phyloP scores from a whole-genome alignment of 2,329 filamentous ascomycete species.

The Purpureocillium lavendulum region DNA sequence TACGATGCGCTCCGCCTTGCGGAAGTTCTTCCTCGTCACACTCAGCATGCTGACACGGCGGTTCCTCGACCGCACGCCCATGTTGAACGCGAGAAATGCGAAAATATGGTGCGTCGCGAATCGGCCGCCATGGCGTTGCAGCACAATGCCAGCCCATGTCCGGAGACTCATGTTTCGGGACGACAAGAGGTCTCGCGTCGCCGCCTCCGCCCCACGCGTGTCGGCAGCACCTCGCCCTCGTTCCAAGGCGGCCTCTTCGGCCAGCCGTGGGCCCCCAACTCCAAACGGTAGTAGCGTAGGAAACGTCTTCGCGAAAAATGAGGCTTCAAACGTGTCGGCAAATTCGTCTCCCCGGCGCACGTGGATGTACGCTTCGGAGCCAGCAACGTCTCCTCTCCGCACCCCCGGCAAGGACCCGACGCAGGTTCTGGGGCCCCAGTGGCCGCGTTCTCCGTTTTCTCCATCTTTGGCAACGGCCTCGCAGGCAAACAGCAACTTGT shows the following conservation, averaged over 20 bases:
- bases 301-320: constrained; percentile 9
- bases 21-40: constrained; percentile 1
- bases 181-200: neutral
- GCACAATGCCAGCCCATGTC: constrained; percentile 8
- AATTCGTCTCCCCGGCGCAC: constrained; percentile 4
- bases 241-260: constrained; percentile 1
- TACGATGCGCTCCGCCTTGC: neutral
- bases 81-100: constrained; percentile 8
- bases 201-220: neutral
- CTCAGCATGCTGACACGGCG: constrained; percentile 3
- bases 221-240: neutral
- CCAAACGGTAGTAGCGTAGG: constrained; percentile 8
- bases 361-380: constrained; percentile 1
- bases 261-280: constrained; percentile 4
- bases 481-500: constrained; percentile 2
- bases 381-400: neutral
- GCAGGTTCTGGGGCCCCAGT: neutral
- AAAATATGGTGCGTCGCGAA: constrained; percentile 7
- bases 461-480: neutral
- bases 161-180: constrained; percentile 1
- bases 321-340: constrained; percentile 5
- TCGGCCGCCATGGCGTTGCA: constrained; percentile 6
- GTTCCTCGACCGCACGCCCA: constrained; percentile 5
- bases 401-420: neutral
- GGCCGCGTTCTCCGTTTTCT: too few relatives aligned